Evolutionary conservation across 1,139 yeast genomes (phyloP).

Genomic region (Cylindricascospora bacillispora): DNA sequence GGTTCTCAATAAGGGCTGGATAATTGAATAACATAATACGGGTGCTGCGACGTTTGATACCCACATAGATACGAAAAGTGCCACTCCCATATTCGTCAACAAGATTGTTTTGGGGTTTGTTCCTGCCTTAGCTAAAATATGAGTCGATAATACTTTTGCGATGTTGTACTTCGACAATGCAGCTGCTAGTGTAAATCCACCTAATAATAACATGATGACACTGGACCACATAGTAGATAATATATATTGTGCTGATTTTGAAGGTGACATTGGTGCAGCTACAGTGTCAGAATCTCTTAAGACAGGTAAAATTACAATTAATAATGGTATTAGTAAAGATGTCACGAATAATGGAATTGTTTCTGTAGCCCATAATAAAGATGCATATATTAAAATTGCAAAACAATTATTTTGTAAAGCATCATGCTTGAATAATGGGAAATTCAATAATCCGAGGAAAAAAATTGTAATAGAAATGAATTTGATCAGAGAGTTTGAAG

Average conservation of each 20-base stretch:
- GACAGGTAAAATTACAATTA: conserved; percentile 62
- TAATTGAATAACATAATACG: conserved; percentile 76
- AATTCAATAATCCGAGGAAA: conserved; percentile 37
- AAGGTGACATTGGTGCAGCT: conserved; percentile 41
- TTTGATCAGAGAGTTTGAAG: conserved; percentile 25
- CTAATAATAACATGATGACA: conserved; percentile 73
- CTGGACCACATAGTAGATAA: conserved; percentile 91
- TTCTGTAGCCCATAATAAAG: conserved; percentile 88
- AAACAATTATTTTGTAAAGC: conserved; percentile 61
- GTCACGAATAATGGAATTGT: conserved; percentile 83
- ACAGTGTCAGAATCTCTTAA: conserved; percentile 44
- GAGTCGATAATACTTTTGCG: conserved; percentile 75
- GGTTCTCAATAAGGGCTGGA: conserved; percentile 77
- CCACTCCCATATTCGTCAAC: conserved; percentile 71
- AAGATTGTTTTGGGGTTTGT: conserved; percentile 70
- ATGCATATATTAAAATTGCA: conserved; percentile 67
- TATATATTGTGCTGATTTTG: conserved; percentile 62
- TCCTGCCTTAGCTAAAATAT: conserved; percentile 70
- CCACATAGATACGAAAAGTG: conserved; percentile 86
- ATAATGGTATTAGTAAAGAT: conserved; percentile 65
- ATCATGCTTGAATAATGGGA: conserved; percentile 55
- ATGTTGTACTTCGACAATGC: conserved; percentile 83
- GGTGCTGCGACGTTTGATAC: conserved; percentile 96
- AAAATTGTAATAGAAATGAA: conserved; percentile 33
- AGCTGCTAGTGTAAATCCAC: conserved; percentile 91